A percentile compares a stretch with the other conserved stretches of the same genome.
phyloP scores from a whole-genome alignment of 371 early-diverging fungal genomes.

The Mucor piriformis region DNA sequence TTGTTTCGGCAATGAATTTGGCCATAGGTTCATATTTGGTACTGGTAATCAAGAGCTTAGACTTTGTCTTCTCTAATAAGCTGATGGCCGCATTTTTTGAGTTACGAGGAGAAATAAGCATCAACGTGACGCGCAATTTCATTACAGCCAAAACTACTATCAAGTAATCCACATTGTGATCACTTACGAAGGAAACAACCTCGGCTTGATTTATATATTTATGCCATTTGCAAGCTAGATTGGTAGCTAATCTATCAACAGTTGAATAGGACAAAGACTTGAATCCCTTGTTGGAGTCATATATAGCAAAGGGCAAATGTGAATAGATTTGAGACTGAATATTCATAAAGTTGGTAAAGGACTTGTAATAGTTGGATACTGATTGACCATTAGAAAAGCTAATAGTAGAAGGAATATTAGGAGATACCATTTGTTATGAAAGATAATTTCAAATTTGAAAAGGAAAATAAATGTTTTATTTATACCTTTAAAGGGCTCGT shows the following conservation, averaged over 20 bases:
- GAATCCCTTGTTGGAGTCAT: conserved; percentile 1
- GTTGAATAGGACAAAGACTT: conserved; percentile 33
- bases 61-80: conserved; percentile 26
- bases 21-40: conserved; percentile 23
- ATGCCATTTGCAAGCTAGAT: conserved; percentile 30
- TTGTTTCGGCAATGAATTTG: background rate
- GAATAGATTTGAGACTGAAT: background rate
- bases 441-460: too few species aligned
- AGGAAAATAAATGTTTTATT: too few species aligned
- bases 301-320: background rate
- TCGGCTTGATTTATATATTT: background rate
- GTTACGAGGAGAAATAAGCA: conserved; percentile 38
- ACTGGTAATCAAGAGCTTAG: conserved; percentile 20
- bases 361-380: background rate
- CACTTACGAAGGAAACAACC: conserved; percentile 24
- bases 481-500: too few species aligned
- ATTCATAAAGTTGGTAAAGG: background rate
- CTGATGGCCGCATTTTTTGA: conserved; percentile 31
- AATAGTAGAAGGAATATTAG: background rate
- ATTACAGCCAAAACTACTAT: conserved; percentile 30
- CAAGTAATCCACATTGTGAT: conserved; percentile 26
- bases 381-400: background rate
- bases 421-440: background rate
- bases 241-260: conserved; percentile 31
- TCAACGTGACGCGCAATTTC: conserved; percentile 23